Evolutionary conservation across 2,329 filamentous ascomycete species (phyloP), one percentile per base, ranked within the genome.

Genomic region (Fusarium oxysporum): DNA sequence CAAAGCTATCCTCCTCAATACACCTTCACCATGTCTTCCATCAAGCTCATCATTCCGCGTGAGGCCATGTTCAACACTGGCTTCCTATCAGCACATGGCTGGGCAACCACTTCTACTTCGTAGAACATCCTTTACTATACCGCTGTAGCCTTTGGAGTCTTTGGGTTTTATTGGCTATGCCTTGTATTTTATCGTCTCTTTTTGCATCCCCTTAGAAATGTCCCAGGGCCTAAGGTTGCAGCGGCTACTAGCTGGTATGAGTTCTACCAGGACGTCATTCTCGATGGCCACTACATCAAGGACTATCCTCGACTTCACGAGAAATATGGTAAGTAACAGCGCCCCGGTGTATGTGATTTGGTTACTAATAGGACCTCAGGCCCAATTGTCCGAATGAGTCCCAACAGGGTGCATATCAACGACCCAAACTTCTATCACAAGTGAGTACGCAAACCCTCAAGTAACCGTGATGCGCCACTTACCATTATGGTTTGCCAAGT

Each of bases 361-460:
- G 23, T 23, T 41, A 14, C 51, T 41, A 21, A 41, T 8, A 8
- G 41, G 9, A 23, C 14, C 25, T 19, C 25, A 41, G 51, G 51
- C 1, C 35, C 51, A 5, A 41, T 55, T 23, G 51, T 55, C 21
- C 51, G 35, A 41, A 41, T 41, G 51, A 55, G 51, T 6, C 25
- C 35, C 3, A 55, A 55, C 21, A 55, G 51, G 41, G 51, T 41
- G 4, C 51, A 41, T 6, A 55, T 55, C 11, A 55, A 55, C 3
- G 51, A 55, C 8, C 21, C 51, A 55, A 55, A 55, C 51, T 55
- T 55, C 11, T 55, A 41, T 8, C 51, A 55, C 51, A 55, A 32
- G 35, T 55, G 25, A 40, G 51, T 19, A 25, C 9, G 7, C 23
- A 25, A 7, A 25, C 4, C 25, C 25, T 25, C 25, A 25, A 25